Evolutionary conservation across 129 eudicot species (phyloP).

Genomic region (Flaveria brownii): DNA sequence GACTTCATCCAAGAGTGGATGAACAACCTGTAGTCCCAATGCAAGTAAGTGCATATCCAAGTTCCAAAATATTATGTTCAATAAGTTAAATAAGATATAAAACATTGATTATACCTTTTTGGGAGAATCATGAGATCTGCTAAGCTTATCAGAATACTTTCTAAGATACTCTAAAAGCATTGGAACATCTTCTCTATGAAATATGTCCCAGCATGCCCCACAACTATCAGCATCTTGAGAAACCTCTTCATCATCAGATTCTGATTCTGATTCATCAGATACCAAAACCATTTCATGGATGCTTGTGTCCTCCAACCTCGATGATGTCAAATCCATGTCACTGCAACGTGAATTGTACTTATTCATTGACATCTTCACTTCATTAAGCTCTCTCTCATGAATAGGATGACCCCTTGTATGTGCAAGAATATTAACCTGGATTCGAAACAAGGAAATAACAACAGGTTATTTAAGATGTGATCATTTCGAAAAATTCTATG

Average conservation of each 20-base stretch:
- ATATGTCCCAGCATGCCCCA: conserved; percentile 87
- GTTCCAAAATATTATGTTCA: no score
- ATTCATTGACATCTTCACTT: conserved; percentile 46
- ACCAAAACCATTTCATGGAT: conserved; percentile 27
- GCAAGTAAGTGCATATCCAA: no score
- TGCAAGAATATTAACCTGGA: conserved; percentile 79
- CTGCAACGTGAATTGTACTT: conserved; percentile 22
- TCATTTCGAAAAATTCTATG: background rate
- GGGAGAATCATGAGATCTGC: conserved; percentile 28
- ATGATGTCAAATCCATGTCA: no score
- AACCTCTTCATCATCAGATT: conserved; percentile 38
- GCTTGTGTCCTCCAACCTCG: conserved; percentile 15
- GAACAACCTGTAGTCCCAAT: conserved; percentile 51
- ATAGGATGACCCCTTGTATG: conserved; percentile 50
- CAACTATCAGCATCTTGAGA: conserved; percentile 21
- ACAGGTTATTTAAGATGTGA: background rate
- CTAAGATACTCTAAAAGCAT: conserved; percentile 66
- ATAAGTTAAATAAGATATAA: no score
- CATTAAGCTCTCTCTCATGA: conserved; percentile 43
- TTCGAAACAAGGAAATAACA: background rate
- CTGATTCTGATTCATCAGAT: conserved; percentile 42
- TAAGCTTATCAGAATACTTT: conserved; percentile 53
- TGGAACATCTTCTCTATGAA: conserved; percentile 71
- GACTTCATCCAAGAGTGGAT: conserved; percentile 69
- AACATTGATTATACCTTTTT: conserved; percentile 38